Conservation (phyloP, 83 land plant genomes). For the Thuja plicata region DNA sequence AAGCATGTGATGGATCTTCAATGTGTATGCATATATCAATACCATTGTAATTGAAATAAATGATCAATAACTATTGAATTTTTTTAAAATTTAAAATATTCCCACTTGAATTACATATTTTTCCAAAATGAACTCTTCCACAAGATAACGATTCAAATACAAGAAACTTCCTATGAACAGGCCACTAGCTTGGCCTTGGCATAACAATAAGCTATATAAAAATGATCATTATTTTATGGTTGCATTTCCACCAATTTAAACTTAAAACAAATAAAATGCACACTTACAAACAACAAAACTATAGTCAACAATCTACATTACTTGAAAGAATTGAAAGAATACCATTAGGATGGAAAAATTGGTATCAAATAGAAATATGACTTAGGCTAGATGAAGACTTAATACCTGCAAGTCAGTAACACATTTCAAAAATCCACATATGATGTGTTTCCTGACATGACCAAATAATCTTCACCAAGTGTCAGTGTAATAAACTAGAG, state of each 20-base stretch:
- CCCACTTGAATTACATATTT: not conserved
- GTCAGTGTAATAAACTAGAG: slow-evolving; percentile 80
- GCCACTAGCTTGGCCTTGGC: not conserved
- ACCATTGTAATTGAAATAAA: no score
- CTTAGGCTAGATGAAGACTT: not conserved
- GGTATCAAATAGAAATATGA: not conserved
- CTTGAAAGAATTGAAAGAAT: not conserved
- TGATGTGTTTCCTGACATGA: slow-evolving; percentile 91
- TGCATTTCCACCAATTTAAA: not conserved
- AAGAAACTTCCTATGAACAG: not conserved
- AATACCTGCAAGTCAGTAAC: slow-evolving; percentile 97
- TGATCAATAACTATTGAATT: not conserved
- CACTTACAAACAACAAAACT: not conserved
- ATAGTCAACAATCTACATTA: not conserved
- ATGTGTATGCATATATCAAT: no score
- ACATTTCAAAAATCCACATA: slow-evolving; percentile 95
- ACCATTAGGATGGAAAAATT: not conserved
- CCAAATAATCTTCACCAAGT: slow-evolving; percentile 95
- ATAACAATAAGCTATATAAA: not conserved
- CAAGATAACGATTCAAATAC: not conserved
- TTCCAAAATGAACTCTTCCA: not conserved
- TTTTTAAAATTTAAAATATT: no score
- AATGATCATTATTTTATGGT: not conserved
- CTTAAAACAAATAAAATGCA: not conserved
- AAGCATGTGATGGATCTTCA: not conserved